phyloP scores from a whole-genome alignment of 2,329 filamentous ascomycete species.

The Trichoderma sp. region DNA sequence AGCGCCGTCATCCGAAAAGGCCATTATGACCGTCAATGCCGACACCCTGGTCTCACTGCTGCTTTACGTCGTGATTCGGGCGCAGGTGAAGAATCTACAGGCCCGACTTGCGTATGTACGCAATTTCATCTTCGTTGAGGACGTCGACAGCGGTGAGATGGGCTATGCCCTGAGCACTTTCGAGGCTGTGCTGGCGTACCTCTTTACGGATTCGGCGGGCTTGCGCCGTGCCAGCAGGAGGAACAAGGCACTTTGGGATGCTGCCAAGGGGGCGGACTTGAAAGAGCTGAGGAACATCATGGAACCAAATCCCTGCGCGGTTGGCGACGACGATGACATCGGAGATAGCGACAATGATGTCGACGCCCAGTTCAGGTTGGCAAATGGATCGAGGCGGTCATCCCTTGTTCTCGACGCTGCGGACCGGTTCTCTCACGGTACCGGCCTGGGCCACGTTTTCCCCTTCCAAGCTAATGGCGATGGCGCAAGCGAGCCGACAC shows the following conservation, averaged over 20 bases:
- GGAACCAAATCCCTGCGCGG: conserved; percentile 64
- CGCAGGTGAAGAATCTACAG: conserved; percentile 83
- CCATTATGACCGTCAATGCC: conserved; percentile 69
- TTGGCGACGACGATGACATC: conserved; percentile 49
- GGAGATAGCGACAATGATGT: conserved; percentile 53
- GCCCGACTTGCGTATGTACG: conserved; percentile 92
- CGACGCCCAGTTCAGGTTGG: conserved; percentile 49
- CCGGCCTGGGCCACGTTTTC: conserved; percentile 80
- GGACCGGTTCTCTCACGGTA: conserved; percentile 58
- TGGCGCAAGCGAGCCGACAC: conserved; percentile 39
- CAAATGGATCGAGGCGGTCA: conserved; percentile 50
- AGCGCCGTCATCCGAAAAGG: conserved; percentile 51
- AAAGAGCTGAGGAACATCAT: conserved; percentile 75
- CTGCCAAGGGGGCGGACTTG: conserved; percentile 75
- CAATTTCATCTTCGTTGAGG: conserved; percentile 96
- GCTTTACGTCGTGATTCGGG: conserved; percentile 88
- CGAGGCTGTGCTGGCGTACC: conserved; percentile 88
- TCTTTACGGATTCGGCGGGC: conserved; percentile 78
- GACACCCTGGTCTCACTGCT: conserved; percentile 91
- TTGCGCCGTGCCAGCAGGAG: conserved; percentile 81
- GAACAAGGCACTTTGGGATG: conserved; percentile 87
- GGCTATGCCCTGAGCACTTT: conserved; percentile 96
- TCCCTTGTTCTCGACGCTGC: conserved; percentile 48
- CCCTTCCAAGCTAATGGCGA: conserved; percentile 71
- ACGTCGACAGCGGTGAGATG: conserved; percentile 94